phyloP scores from a whole-genome alignment of 805 yeast genomes.

The Candida nemodendra region DNA sequence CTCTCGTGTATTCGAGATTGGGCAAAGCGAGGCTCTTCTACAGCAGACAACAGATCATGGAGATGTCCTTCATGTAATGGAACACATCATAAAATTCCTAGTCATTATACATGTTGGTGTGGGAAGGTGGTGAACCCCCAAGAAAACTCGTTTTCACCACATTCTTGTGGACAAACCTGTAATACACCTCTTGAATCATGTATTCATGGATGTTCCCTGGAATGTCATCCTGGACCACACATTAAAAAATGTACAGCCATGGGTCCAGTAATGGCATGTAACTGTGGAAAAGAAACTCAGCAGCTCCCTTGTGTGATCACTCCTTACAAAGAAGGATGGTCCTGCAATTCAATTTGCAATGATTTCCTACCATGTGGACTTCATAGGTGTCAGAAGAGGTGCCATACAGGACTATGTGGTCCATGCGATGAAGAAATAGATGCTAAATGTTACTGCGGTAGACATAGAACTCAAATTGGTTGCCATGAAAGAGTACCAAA shows the following conservation, averaged over 20 bases:
- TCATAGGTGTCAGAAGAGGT: conserved; percentile 59
- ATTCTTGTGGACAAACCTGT: conserved; percentile 88
- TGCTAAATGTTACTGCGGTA: conserved; percentile 76
- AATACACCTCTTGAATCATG: conserved; percentile 53
- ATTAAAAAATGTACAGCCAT: conserved; percentile 71
- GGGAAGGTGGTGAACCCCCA: conserved; percentile 71
- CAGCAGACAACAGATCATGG: conserved; percentile 63
- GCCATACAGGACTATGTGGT: conserved; percentile 87
- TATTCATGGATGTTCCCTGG: conserved; percentile 69
- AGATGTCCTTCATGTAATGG: conserved; percentile 82
- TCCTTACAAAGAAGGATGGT: conserved; percentile 66
- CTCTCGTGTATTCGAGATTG: conserved; percentile 81
- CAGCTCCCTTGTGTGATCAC: conserved; percentile 76
- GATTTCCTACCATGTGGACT: conserved; percentile 66
- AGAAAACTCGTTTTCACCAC: conserved; percentile 60
- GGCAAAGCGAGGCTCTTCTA: conserved; percentile 76
- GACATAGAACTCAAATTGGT: conserved; percentile 38
- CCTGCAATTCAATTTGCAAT: conserved; percentile 61
- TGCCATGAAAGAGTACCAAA: conserved; percentile 45
- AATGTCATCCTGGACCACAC: conserved; percentile 91
- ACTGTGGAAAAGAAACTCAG: conserved; percentile 65
- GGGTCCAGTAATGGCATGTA: conserved; percentile 68
- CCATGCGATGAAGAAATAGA: conserved; percentile 51
- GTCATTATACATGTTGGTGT: conserved; percentile 81
- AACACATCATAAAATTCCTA: conserved; percentile 47